Conservation (phyloP, 352 stramenopile genomes). For the Pythium dissimile region DNA sequence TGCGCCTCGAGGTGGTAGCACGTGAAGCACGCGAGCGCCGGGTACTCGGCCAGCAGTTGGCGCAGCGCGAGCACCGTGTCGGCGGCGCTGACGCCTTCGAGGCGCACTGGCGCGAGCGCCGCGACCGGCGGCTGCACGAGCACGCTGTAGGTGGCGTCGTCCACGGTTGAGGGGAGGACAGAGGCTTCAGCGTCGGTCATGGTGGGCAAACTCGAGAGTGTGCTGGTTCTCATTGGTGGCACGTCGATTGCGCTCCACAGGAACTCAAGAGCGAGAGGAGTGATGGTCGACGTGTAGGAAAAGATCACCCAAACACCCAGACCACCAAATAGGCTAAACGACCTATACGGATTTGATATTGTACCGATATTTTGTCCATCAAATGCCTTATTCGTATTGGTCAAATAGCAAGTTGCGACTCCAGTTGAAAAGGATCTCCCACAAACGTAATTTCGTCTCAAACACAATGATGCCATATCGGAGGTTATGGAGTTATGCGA, state of each 20-base stretch:
- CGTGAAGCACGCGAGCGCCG: constrained; percentile 77
- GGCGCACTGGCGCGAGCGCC: constrained; percentile 32
- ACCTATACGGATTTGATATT: constrained; percentile 9
- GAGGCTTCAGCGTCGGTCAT: constrained; percentile 24
- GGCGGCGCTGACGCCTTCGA: constrained; percentile 67
- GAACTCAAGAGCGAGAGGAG: constrained; percentile 11
- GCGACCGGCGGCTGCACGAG: constrained; percentile 44
- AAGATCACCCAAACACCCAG: constrained; percentile 24
- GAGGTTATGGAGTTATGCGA: constrained; percentile 22
- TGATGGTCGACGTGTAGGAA: constrained; percentile 9
- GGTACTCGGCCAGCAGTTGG: constrained; percentile 83
- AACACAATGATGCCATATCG: neutral
- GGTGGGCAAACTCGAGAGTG: constrained; percentile 5
- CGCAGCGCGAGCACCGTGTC: constrained; percentile 82
- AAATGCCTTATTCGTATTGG: constrained; percentile 1
- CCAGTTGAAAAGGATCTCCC: neutral
- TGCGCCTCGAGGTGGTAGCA: constrained; percentile 80
- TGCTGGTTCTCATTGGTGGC: neutral
- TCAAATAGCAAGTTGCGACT: constrained; percentile 1
- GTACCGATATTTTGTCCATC: neutral
- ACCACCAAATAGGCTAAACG: neutral
- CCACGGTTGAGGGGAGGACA: constrained; percentile 20
- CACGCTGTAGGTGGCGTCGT: constrained; percentile 55
- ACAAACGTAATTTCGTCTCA: neutral
- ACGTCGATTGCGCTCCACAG: constrained; percentile 22